Evolutionary conservation across 208 protist genomes (phyloP).

Genomic region (Acanthamoeba castellanii): DNA sequence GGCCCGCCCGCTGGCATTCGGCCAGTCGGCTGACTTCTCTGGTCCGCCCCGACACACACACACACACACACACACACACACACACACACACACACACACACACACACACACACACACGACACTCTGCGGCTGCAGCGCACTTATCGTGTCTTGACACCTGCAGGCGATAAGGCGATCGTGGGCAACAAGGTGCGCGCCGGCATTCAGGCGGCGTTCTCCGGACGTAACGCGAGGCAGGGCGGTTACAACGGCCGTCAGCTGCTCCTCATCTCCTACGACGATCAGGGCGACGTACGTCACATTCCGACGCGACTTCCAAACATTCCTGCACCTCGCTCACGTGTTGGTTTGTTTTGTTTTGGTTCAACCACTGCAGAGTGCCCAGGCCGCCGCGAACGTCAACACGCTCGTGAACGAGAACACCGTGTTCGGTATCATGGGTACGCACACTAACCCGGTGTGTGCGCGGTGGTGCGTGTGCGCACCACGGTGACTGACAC

Average conservation of each 20-base stretch:
- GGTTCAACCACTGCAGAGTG: neutral
- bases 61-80: neutral
- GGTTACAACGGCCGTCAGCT: conserved; percentile 55
- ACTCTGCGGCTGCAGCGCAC: neutral
- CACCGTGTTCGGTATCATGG: neutral
- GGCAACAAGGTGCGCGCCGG: conserved; percentile 30
- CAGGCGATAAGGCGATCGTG: neutral
- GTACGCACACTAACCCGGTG: neutral
- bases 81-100: too few relatives aligned
- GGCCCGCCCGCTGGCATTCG: conserved; percentile 24
- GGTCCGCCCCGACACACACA: neutral
- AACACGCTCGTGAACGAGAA: conserved; percentile 1
- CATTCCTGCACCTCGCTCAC: neutral
- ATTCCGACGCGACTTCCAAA: neutral
- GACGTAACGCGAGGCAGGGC: neutral
- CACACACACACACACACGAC: neutral
- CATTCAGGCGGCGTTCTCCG: conserved; percentile 31
- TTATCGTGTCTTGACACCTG: neutral
- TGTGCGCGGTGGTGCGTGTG: neutral
- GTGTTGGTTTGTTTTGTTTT: too few relatives aligned
- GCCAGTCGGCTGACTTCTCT: conserved; percentile 30
- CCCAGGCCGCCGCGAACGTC: neutral
- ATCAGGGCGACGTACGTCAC: conserved; percentile 11
- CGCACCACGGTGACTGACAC: neutral
- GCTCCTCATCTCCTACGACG: conserved; percentile 60